These are phyloP conservation scores for Corinectria fuckeliana DNA, from an alignment of 2,329 filamentous ascomycete species.

Conservation along the genomic window DNA sequence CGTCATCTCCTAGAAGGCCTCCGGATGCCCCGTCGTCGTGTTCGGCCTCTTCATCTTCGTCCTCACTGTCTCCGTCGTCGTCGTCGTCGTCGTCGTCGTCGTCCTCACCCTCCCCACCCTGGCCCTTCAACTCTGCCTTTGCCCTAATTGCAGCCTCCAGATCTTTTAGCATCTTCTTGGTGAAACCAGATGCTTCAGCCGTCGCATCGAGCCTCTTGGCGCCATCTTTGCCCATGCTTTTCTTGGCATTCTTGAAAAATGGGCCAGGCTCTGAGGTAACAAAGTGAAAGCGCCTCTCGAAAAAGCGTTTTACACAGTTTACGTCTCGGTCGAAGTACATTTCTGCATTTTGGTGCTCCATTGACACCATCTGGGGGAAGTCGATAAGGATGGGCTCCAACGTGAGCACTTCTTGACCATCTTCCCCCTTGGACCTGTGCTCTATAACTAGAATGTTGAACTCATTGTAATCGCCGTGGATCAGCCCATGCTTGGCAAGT, in stretches of 20 bases:
- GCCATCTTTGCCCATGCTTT: slow-evolving; percentile 70
- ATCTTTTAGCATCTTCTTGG: slow-evolving; percentile 95
- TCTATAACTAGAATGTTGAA: slow-evolving; percentile 98
- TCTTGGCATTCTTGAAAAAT: slow-evolving; percentile 83
- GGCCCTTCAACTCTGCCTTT: slow-evolving; percentile 62
- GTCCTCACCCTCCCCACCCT: slow-evolving; percentile 43
- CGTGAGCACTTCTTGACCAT: slow-evolving; percentile 51
- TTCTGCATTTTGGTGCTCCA: slow-evolving; percentile 90
- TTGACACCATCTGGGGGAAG: slow-evolving; percentile 97
- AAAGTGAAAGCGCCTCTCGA: slow-evolving; percentile 88
- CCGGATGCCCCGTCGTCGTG: slow-evolving; percentile 21
- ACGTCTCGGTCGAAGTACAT: slow-evolving; percentile 99
- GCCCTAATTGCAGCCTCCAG: slow-evolving; percentile 88
- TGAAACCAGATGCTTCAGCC: slow-evolving; percentile 93
- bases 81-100: slow-evolving; percentile 42
- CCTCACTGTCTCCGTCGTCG: slow-evolving; percentile 37
- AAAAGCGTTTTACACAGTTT: slow-evolving; percentile 93
- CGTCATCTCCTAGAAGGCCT: slow-evolving; percentile 33
- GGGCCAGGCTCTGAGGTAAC: slow-evolving; percentile 82
- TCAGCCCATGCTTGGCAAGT: slow-evolving; percentile 84
- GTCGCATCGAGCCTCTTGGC: slow-evolving; percentile 80
- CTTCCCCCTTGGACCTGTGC: slow-evolving; percentile 51
- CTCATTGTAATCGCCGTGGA: slow-evolving; percentile 98
- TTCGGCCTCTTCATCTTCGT: slow-evolving; percentile 30
- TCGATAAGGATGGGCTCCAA: slow-evolving; percentile 90